Base-by-base conservation (phyloP, 140 eudicot species). In the Oenanthe javanica region DNA sequence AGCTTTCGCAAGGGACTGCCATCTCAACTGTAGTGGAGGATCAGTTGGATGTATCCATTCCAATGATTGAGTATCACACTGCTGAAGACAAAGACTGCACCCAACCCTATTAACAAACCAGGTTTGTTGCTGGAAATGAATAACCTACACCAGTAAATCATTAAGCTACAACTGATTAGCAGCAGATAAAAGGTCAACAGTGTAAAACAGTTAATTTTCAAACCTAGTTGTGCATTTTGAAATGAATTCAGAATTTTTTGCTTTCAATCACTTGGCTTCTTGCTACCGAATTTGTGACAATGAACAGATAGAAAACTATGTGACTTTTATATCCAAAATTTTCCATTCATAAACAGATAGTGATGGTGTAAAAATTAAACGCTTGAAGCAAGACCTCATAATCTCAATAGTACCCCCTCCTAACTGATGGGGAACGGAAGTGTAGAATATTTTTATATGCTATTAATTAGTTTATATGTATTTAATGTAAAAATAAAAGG, bases 41-140 rank as follows among this genome's bases (percentile, higher is more conserved):
- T 93, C 98, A 1, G 89, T 87, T 50, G 98, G 89, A 81, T 85
- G 90, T 85, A 96, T 84, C 89, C 92, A 87, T 57, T 86, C 87
- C 42, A 85, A 73, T 27, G 89, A 81, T 82, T 84, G 86, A 43
- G 98, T 87, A 83, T 87, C 96, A 85, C 91, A 88, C 83, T 96
- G 99, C 81, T 83, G 93, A 84, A 96, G 82, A 84, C 91, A 93
- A 75, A 96, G 49, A 83, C 88, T 85, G 72, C 89, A 85, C 25
- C 98, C 99, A 55, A 85, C 85, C 85, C 97, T 86, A 76, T 93
- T 96, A 55, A 88, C 76, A 42, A 85, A 96, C 90, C 93, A 81
- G 66, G 98, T 87, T 79, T 88, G 98, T 40, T 97, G 99, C 80
- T 96, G 98, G 86, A 93, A 91, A 87, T 84, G 96, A 79, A 96